A percentile compares a stretch with the other conserved stretches of the same genome.
These are phyloP conservation scores for Monosporascus sp. DNA, from an alignment of 2,329 filamentous ascomycete genomes.

Conservation along the genomic window DNA sequence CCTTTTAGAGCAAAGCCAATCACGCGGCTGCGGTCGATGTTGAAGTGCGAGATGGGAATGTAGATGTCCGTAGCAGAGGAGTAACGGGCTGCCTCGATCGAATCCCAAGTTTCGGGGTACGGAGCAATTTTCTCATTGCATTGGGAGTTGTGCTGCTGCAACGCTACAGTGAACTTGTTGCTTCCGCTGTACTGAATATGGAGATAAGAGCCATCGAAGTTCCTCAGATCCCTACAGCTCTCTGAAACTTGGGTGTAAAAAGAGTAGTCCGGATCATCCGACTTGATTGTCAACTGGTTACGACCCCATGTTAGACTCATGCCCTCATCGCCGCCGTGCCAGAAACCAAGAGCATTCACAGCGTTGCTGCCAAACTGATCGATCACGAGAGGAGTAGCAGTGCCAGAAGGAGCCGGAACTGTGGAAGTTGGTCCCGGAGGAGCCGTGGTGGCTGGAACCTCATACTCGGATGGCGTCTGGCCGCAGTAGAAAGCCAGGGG, in stretches of 20 bases:
- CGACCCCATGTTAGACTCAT: slow-evolving; percentile 47
- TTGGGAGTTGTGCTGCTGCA: slow-evolving; percentile 61
- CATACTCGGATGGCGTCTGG: slow-evolving; percentile 41
- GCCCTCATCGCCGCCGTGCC: slow-evolving; percentile 61
- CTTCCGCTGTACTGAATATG: slow-evolving; percentile 60
- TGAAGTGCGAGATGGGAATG: slow-evolving; percentile 62
- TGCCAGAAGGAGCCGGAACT: slow-evolving; percentile 43
- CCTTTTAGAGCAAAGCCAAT: slow-evolving; percentile 60
- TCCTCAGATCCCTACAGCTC: slow-evolving; percentile 50
- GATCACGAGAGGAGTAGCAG: slow-evolving; percentile 48
- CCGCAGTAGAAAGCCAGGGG: slow-evolving; percentile 57
- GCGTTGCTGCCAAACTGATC: slow-evolving; percentile 52
- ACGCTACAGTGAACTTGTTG: slow-evolving; percentile 56
- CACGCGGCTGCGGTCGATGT: slow-evolving; percentile 49
- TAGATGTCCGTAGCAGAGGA: slow-evolving; percentile 52
- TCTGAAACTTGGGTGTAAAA: slow-evolving; percentile 55
- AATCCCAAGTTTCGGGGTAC: slow-evolving; percentile 64
- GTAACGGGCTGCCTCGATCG: slow-evolving; percentile 59
- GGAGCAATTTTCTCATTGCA: slow-evolving; percentile 53
- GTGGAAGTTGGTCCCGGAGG: slow-evolving; percentile 40
- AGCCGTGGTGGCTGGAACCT: slow-evolving; percentile 35
- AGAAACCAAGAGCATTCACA: slow-evolving; percentile 56
- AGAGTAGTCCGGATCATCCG: slow-evolving; percentile 54
- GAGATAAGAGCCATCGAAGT: slow-evolving; percentile 53
- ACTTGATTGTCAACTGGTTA: slow-evolving; percentile 50